Base-by-base conservation (phyloP, 2,329 filamentous ascomycete genomes). In the Pestalotiopsis sp. region DNA sequence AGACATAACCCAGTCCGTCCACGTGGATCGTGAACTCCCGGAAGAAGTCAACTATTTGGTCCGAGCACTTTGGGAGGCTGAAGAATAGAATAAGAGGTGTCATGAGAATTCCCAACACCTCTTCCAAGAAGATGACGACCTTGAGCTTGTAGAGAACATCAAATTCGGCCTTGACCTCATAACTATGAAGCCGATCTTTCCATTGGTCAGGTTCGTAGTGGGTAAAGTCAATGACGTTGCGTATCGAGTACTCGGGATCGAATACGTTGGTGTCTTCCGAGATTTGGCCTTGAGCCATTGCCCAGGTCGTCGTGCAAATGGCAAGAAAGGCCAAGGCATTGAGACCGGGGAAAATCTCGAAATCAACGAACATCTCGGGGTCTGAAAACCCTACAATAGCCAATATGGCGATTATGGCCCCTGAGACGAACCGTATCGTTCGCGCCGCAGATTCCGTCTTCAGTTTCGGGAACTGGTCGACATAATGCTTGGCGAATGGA, bases 21-120 rank as follows among this genome's bases (percentile, higher is more conserved):
- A 99, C 95, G 74, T 99, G 95, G 25, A 99, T 91, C 0, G 96
- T 98, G 74, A 98, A 98, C 78, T 99, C 96, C 52, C 96, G 91
- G 84, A 99, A 98, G 81, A 99, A 99, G 81, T 99, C 96, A 69
- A 98, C 91, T 71, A 99, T 92, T 69, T 95, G 93, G 73, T 98
- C 95, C 78, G 93, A 95, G 79, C 93, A 97, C 73, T 91, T 92
- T 0, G 95, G 94, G 41, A 98, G 86, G 70, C 93, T 95, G 77
- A 93, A 92, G 82, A 95, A 92, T 13, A 99, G 87, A 57, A 99
- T 88, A 75, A 97, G 91, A 0, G 96, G 96, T 0, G 95, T 97
- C 68, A 97, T 91, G 67, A 98, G 88, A 78, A 99, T 97, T 75
- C 95, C 95, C 70, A 98, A 81, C 4, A 98, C 90, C 76, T 99